Percentiles rank a stretch among this genome's conserved stretches.
phyloP scores from a whole-genome alignment of 306 rosid species.

The Sicyos edulis region DNA sequence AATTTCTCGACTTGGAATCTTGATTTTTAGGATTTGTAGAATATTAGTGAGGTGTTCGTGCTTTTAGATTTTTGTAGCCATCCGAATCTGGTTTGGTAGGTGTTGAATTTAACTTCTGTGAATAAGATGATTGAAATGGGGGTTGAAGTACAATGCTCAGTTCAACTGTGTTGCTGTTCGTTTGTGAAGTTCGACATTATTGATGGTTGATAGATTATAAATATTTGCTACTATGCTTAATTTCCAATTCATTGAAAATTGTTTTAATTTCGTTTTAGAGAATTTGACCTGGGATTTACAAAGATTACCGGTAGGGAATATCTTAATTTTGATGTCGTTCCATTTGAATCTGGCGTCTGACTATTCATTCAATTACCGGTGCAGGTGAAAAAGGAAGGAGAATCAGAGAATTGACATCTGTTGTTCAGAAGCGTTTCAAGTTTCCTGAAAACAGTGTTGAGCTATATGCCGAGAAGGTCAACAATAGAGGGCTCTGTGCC shows the following conservation, averaged over 20 bases:
- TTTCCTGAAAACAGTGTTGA: conserved; percentile 28
- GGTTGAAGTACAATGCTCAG: background rate
- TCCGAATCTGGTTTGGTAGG: background rate
- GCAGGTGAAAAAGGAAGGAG: conserved; percentile 80
- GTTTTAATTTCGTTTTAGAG: background rate
- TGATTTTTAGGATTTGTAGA: background rate
- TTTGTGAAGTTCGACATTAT: background rate
- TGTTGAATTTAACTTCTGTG: background rate
- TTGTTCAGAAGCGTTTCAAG: conserved; percentile 78
- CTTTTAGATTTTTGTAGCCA: background rate
- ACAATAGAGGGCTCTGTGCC: too few species aligned
- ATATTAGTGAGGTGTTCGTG: background rate
- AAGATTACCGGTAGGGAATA: background rate
- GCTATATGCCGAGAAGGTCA: too few species aligned
- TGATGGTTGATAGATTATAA: background rate
- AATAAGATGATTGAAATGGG: background rate
- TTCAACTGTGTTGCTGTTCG: background rate
- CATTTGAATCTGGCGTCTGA: background rate
- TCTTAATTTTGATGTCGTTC: background rate
- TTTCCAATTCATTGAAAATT: background rate
- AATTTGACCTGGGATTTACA: background rate
- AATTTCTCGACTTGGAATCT: background rate
- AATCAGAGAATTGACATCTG: conserved; percentile 65
- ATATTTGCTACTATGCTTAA: background rate
- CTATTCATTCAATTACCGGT: background rate